Evolutionary conservation across 1,284 basidiomycete species (phyloP).

Genomic region (Sanghuangporus baumii): DNA sequence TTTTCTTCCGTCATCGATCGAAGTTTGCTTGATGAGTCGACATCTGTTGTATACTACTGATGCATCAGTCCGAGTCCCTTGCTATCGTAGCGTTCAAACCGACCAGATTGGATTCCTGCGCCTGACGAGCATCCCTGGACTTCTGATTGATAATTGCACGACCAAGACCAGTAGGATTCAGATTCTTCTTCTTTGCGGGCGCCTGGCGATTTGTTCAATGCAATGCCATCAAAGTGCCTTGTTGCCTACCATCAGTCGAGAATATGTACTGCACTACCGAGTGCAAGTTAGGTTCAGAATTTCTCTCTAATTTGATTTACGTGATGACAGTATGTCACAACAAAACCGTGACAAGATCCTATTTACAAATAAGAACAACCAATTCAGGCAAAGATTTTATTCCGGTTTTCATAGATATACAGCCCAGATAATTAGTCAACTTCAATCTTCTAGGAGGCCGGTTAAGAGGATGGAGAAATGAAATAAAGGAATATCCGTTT

Average conservation of each 20-base stretch:
- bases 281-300: neutral
- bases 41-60: conserved; percentile 72
- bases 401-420: no score
- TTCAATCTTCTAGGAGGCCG: no score
- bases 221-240: neutral
- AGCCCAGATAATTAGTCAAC: no score
- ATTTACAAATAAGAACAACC: no score
- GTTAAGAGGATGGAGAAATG: no score
- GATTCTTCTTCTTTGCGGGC: conserved; percentile 46
- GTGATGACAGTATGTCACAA: no score
- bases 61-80: neutral
- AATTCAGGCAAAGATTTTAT: no score
- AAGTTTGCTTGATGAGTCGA: conserved; percentile 65
- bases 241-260: conserved; percentile 2
- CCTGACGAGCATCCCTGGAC: conserved; percentile 72
- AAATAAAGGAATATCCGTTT: neutral
- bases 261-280: neutral
- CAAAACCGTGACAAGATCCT: no score
- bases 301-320: no score
- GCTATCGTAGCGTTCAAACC: conserved; percentile 25
- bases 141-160: conserved; percentile 88
- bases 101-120: conserved; percentile 72
- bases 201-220: conserved; percentile 23
- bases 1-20: conserved; percentile 95
- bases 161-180: conserved; percentile 76